A percentile compares a stretch with the other conserved stretches of the same genome.
phyloP scores from a whole-genome alignment of 495 filamentous ascomycete genomes.

The Penicillium flavigenum region DNA sequence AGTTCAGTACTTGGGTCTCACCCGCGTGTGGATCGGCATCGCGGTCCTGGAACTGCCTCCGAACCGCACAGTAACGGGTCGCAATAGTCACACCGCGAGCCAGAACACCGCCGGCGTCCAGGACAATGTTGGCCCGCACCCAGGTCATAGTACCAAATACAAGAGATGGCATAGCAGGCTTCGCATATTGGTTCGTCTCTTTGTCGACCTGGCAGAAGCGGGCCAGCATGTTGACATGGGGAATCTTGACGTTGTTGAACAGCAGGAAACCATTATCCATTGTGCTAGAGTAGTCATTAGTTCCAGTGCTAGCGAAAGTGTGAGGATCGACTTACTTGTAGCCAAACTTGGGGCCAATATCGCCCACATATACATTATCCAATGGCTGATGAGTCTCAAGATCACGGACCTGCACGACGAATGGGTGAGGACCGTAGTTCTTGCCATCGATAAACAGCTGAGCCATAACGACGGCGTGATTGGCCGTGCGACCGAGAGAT shows the following conservation, averaged over 20 bases:
- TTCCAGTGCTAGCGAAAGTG: not conserved
- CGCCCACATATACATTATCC: slow-evolving; percentile 67
- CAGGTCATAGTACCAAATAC: slow-evolving; percentile 73
- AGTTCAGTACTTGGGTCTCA: slow-evolving; percentile 71
- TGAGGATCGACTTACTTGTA: slow-evolving; percentile 46
- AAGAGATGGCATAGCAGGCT: slow-evolving; percentile 61
- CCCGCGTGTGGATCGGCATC: slow-evolving; percentile 55
- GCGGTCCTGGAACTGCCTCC: slow-evolving; percentile 69
- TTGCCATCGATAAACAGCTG: slow-evolving; percentile 64
- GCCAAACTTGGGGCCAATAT: slow-evolving; percentile 74
- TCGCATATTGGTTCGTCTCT: slow-evolving; percentile 59
- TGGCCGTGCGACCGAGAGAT: slow-evolving; percentile 67
- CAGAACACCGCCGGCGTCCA: slow-evolving; percentile 63
- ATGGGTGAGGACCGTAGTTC: slow-evolving; percentile 68
- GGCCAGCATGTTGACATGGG: slow-evolving; percentile 67
- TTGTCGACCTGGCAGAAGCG: slow-evolving; percentile 62
- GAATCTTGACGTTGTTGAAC: slow-evolving; percentile 68
- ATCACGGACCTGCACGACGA: slow-evolving; percentile 72
- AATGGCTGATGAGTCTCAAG: slow-evolving; percentile 68
- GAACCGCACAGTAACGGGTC: slow-evolving; percentile 64
- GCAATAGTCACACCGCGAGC: slow-evolving; percentile 75
- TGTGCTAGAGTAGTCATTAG: slow-evolving; percentile 42
- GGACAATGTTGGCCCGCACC: slow-evolving; percentile 70
- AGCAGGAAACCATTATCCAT: slow-evolving; percentile 77
- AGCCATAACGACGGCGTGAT: slow-evolving; percentile 74